phyloP scores from a whole-genome alignment of 1,284 basidiomycete species.

The Ganoderma sinense region DNA sequence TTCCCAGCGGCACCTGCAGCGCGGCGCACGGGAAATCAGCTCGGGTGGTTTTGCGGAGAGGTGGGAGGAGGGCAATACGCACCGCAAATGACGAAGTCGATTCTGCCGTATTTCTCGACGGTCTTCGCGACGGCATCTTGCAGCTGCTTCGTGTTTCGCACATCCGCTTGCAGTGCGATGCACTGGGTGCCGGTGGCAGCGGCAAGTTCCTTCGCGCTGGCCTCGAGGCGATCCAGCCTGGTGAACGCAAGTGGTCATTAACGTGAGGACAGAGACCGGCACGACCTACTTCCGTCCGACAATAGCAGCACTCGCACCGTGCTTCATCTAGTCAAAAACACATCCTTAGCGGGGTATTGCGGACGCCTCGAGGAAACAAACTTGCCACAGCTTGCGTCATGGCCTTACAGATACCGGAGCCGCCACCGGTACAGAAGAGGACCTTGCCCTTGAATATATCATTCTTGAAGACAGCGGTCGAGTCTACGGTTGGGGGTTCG shows the following conservation, averaged over 20 bases:
- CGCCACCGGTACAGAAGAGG: conserved; percentile 91
- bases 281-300: conserved; percentile 83
- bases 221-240: conserved; percentile 79
- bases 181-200: conserved; percentile 76
- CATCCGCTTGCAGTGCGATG: conserved; percentile 83
- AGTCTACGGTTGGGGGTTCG: conserved; percentile 53
- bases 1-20: conserved; percentile 85
- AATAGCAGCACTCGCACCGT: conserved; percentile 85
- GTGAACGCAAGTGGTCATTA: not conserved
- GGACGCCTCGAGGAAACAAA: conserved; percentile 14
- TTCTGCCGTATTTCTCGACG: conserved; percentile 82
- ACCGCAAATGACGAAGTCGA: conserved; percentile 97
- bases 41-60: not conserved
- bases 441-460: conserved; percentile 94
- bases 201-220: conserved; percentile 78
- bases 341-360: not conserved
- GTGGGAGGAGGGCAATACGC: conserved; percentile 29
- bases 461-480: conserved; percentile 72
- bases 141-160: conserved; percentile 79
- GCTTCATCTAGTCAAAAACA: conserved; percentile 69
- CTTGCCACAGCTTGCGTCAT: conserved; percentile 86
- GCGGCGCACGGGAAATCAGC: conserved; percentile 11
- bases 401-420: conserved; percentile 91
- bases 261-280: not conserved
- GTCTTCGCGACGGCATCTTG: conserved; percentile 81